phyloP scores from a whole-genome alignment of 139 green algal genomes.

The Chlorella sp. region DNA sequence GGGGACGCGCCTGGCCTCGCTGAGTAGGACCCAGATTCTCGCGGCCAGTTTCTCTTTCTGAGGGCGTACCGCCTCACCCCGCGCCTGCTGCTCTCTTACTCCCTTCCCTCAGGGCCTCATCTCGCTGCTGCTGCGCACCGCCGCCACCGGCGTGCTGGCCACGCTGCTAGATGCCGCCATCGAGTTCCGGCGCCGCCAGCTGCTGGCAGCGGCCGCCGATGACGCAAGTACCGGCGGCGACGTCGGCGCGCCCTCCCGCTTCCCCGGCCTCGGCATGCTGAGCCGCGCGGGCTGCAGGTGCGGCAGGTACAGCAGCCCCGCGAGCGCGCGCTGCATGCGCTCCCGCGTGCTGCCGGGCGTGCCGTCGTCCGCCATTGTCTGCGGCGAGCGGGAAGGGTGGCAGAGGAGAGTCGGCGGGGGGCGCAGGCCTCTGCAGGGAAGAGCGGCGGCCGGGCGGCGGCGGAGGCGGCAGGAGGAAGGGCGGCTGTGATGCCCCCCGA shows the following conservation, averaged over 20 bases:
- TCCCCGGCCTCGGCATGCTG: conserved; percentile 33
- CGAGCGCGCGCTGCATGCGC: conserved; percentile 44
- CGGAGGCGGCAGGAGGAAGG: too few species aligned
- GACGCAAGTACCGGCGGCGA: background rate
- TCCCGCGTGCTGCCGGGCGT: background rate
- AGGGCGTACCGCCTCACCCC: too few species aligned
- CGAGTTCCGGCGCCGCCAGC: conserved; percentile 42
- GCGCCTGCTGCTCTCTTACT: too few species aligned
- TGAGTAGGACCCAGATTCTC: too few species aligned
- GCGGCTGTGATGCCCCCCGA: too few species aligned
- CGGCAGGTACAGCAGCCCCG: conserved; percentile 50
- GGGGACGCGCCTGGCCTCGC: too few species aligned
- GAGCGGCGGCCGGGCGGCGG: too few species aligned
- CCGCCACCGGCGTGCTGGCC: conserved; percentile 48
- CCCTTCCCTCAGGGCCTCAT: conserved; percentile 9
- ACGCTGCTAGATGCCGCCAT: conserved; percentile 50
- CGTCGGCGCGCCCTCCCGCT: background rate
- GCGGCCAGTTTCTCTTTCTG: too few species aligned
- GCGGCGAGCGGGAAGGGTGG: too few species aligned
- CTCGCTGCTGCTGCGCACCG: conserved; percentile 43
- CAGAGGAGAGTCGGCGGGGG: too few species aligned
- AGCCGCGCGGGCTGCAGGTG: conserved; percentile 39
- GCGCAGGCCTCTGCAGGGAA: too few species aligned
- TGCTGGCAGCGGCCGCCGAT: conserved; percentile 32
- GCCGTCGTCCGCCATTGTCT: too few species aligned